Evolutionary conservation across 2,329 filamentous ascomycete species (phyloP), one percentile per base, ranked within the genome.

Genomic region (Tolypocladium ophioglossoides): DNA sequence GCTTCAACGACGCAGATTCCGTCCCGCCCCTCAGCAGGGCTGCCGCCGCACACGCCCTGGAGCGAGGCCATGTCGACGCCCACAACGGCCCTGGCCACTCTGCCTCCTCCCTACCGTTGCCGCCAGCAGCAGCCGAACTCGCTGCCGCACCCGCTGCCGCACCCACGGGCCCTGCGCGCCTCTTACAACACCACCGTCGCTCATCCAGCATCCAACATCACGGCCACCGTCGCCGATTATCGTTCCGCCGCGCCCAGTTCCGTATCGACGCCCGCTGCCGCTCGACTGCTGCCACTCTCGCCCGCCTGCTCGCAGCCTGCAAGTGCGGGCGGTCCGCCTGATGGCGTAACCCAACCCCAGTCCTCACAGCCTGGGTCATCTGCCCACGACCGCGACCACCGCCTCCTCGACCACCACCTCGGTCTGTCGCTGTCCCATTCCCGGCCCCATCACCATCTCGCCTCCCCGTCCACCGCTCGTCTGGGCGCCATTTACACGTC

Each of bases 71-170:
- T 92, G 88, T 91, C 88, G 77, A 91, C 87, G 62, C 87, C 88
- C 62, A 89, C 87, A 58, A 87, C 85, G 66, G 85, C 85, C 64
- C 87, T 85, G 69, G 84, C 84, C 66, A 86, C 84, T 62, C 77
- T 89, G 3, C 10, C 32, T 66, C 83, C 84, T 68, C 82, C 80
- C 64, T 84, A 85, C 70, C 81, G 84, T 70, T 78, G 80, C 58
- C 78, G 79, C 65, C 83, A 83, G 73, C 27, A 6, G n/a, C n/a
- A n/a, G n/a, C n/a, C n/a, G n/a, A n/a, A n/a, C n/a, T n/a, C n/a
- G n/a, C n/a, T n/a, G n/a, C n/a, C n/a, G n/a, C 83, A 62, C 54
- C 24, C 30, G 30, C 30, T 2, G 4, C 30, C 30, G 32, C 32
- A 11, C 10, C 10, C 32, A 4, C 10, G 10, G 32, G 32, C 32